Conservation (phyloP, 192 early-diverging fungal genomes). For the Backusella parvicylindrica region DNA sequence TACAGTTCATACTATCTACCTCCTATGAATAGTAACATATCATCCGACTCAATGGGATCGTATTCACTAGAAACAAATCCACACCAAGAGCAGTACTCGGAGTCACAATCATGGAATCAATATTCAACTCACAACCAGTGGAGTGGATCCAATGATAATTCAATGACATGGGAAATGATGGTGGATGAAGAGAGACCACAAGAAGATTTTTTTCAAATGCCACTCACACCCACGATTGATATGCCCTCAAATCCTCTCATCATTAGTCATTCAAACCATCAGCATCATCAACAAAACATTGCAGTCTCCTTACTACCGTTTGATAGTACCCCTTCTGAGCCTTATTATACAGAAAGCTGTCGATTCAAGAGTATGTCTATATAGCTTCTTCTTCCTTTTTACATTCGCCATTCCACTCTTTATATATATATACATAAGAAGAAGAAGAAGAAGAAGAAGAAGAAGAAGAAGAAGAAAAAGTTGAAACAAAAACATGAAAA, state of each 20-base stretch:
- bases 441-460: no score
- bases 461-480: no score
- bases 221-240: slow-evolving; percentile 2
- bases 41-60: not conserved
- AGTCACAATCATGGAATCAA: not conserved
- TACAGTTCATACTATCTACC: not conserved
- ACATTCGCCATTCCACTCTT: not conserved
- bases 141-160: not conserved
- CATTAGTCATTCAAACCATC: not conserved
- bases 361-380: not conserved
- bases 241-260: not conserved
- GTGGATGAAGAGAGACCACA: not conserved
- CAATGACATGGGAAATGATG: not conserved
- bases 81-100: not conserved
- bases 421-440: not conserved
- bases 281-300: not conserved
- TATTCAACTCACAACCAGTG: not conserved
- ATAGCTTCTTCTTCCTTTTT: no score
- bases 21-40: not conserved
- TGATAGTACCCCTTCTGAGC: not conserved
- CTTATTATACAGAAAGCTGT: not conserved
- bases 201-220: slow-evolving; percentile 1
- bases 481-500: no score
- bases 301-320: not conserved
- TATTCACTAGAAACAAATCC: not conserved